These are phyloP conservation scores for Thyridium curvatum DNA, from an alignment of 2,329 filamentous ascomycete genomes.

Conservation along the genomic window DNA sequence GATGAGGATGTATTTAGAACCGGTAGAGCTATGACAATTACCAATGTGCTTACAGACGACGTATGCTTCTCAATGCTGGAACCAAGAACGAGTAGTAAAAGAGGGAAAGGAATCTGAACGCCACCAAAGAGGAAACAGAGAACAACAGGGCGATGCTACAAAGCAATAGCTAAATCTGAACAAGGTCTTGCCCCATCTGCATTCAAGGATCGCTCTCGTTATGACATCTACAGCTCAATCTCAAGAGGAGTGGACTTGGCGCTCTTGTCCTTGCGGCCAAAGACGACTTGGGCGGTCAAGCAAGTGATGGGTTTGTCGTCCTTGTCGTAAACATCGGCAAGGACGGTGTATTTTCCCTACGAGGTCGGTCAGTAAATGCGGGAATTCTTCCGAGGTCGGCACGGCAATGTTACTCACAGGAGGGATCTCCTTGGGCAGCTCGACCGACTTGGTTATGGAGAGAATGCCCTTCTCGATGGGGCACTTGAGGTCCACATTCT, in stretches of 20 bases:
- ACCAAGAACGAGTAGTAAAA: no score
- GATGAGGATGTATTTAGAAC: no score
- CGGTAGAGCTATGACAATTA: no score
- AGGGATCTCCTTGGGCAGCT: constrained; percentile 81
- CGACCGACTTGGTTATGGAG: constrained; percentile 70
- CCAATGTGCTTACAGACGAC: no score
- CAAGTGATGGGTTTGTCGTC: constrained; percentile 78
- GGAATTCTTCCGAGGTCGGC: not conserved
- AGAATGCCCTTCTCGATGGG: constrained; percentile 77
- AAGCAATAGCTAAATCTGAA: no score
- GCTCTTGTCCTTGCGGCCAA: constrained; percentile 33
- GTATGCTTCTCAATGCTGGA: no score
- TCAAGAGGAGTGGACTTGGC: not conserved
- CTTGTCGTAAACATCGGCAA: constrained; percentile 74
- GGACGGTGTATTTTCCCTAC: constrained; percentile 83
- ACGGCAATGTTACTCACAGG: constrained; percentile 54
- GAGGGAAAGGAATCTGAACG: no score
- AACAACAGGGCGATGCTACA: no score
- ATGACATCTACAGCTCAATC: no score
- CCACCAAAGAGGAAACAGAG: no score
- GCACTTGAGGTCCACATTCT: constrained; percentile 83
- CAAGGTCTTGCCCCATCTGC: not conserved
- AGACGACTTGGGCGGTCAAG: constrained; percentile 67
- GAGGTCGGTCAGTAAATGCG: constrained; percentile 7
- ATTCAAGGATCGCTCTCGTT: no score